phyloP scores from a whole-genome alignment of 169 alveolate genomes.

The Plasmodium gallinaceum region DNA sequence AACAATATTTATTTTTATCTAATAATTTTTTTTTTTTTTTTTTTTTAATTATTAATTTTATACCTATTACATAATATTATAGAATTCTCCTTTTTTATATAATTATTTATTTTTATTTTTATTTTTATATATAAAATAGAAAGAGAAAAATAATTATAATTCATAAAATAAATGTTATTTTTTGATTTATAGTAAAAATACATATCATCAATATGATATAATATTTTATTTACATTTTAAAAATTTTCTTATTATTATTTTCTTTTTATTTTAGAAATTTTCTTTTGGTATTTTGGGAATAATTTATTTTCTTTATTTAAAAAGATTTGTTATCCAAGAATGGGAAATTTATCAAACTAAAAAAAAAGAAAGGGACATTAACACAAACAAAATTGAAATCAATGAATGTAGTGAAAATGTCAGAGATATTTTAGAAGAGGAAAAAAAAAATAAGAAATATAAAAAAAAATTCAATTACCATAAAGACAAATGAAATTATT shows the following conservation, averaged over 20 bases:
- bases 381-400: constrained; percentile 54
- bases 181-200: neutral
- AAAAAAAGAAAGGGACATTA: constrained; percentile 58
- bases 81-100: no score
- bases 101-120: no score
- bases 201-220: neutral
- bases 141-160: neutral
- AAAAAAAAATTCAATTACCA: constrained; percentile 36
- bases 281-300: constrained; percentile 76
- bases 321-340: constrained; percentile 57
- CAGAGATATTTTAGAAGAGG: constrained; percentile 66
- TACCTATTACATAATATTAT: no score
- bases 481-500: neutral
- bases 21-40: neutral
- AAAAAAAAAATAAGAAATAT: constrained; percentile 49
- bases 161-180: neutral
- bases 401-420: constrained; percentile 68
- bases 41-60: neutral
- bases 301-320: constrained; percentile 64
- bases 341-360: constrained; percentile 73
- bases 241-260: neutral
- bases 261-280: constrained; percentile 25
- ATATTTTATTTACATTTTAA: neutral
- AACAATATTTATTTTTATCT: neutral
- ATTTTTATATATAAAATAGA: no score